phyloP scores from a whole-genome alignment of 441 rosid species.

The Syzygium malaccense region DNA sequence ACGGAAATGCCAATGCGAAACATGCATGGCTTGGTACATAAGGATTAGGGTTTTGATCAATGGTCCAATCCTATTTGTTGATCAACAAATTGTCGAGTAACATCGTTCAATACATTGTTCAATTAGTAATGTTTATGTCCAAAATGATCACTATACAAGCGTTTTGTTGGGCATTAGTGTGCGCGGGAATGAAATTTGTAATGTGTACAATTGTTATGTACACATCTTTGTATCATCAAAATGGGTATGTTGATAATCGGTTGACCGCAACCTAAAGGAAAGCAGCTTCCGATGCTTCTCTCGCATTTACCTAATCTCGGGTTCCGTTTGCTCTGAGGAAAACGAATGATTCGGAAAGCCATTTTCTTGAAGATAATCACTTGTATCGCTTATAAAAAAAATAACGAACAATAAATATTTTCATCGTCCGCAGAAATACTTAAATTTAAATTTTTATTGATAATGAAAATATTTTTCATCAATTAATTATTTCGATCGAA shows the following conservation, averaged over 20 bases:
- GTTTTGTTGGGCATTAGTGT: neutral
- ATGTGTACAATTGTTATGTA: neutral
- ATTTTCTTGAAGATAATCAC: neutral
- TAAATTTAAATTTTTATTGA: rapidly evolving
- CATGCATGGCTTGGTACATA: neutral
- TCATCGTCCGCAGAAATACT: neutral
- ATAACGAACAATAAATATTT: neutral
- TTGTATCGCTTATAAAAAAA: neutral
- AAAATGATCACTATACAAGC: neutral
- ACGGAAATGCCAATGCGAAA: neutral
- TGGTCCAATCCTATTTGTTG: neutral
- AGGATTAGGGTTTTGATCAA: neutral
- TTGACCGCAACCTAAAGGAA: neutral
- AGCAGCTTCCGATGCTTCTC: neutral
- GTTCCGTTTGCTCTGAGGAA: neutral
- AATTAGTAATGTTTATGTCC: neutral
- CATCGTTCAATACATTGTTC: neutral
- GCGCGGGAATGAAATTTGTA: neutral
- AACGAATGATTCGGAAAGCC: neutral
- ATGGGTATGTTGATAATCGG: neutral
- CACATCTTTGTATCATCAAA: neutral
- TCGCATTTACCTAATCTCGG: neutral
- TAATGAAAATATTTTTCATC: neutral
- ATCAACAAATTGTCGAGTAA: neutral
- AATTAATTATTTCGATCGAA: neutral